A percentile compares a stretch with the other conserved stretches of the same genome.
These are phyloP conservation scores for Suhomyces maxii DNA, from an alignment of 1,139 yeast genomes.

Conservation along the genomic window DNA sequence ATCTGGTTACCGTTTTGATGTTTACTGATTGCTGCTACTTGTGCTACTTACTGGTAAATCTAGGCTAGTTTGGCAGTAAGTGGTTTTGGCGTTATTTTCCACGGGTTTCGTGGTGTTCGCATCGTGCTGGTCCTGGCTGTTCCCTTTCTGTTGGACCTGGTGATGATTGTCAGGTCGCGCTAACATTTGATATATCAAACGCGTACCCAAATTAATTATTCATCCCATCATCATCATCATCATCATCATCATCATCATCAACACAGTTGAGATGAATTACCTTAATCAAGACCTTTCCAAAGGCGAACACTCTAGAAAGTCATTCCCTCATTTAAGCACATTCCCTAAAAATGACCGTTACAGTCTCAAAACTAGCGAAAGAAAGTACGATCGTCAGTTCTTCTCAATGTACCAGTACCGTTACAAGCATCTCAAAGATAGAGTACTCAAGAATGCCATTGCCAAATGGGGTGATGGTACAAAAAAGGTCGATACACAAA, in stretches of 20 bases:
- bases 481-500: slow-evolving; percentile 34
- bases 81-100: too few relatives aligned
- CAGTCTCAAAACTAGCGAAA: slow-evolving; percentile 5
- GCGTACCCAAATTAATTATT: too few relatives aligned
- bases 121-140: too few relatives aligned
- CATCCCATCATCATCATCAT: background rate
- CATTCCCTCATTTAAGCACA: background rate
- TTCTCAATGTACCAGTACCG: slow-evolving; percentile 72
- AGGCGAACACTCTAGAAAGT: background rate
- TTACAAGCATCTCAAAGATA: slow-evolving; percentile 50
- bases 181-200: too few relatives aligned
- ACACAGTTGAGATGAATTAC: slow-evolving; percentile 1
- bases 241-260: background rate
- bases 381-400: slow-evolving; percentile 71
- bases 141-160: too few relatives aligned
- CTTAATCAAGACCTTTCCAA: slow-evolving; percentile 6
- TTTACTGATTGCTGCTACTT: too few relatives aligned
- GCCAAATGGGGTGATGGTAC: slow-evolving; percentile 51
- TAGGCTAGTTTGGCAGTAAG: too few relatives aligned
- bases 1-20: too few relatives aligned
- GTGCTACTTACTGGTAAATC: too few relatives aligned
- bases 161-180: too few relatives aligned
- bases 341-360: slow-evolving; percentile 9
- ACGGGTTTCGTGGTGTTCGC: too few relatives aligned
- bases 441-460: slow-evolving; percentile 50